Percentiles rank a stretch among this genome's conserved stretches.
phyloP scores from a whole-genome alignment of 176 grass and related monocot species.

The Carex parvula region DNA sequence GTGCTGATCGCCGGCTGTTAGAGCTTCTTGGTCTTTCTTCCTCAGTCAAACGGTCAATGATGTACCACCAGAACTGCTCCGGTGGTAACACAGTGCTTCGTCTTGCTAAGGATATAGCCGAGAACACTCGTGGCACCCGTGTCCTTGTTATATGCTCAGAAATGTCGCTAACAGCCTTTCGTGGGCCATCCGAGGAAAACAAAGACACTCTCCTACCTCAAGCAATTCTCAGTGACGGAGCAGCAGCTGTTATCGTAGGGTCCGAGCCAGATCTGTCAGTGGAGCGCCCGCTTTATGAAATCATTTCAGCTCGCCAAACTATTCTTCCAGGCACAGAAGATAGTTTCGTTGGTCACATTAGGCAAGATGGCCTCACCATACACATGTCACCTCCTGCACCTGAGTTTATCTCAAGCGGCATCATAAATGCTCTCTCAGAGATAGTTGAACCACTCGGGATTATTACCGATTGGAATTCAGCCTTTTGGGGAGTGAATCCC shows the following conservation, averaged over 20 bases:
- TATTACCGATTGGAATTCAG: slow-evolving; percentile 6
- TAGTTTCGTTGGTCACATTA: neutral
- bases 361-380: neutral
- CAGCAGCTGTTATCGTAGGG: slow-evolving; percentile 1
- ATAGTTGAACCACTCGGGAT: neutral
- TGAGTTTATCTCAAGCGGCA: neutral
- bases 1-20: slow-evolving; percentile 1
- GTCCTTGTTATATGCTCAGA: slow-evolving; percentile 19
- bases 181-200: neutral
- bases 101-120: slow-evolving; percentile 17
- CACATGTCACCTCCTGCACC: neutral
- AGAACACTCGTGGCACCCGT: slow-evolving; percentile 11
- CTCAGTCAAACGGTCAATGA: slow-evolving; percentile 8
- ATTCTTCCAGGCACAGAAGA: neutral
- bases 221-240: slow-evolving; percentile 2
- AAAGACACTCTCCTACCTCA: neutral
- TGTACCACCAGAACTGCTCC: slow-evolving; percentile 14
- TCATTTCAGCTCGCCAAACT: neutral
- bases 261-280: slow-evolving; percentile 6
- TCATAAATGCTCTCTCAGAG: neutral
- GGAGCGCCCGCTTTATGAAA: slow-evolving; percentile 1
- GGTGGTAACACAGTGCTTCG: slow-evolving; percentile 11
- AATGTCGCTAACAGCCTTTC: neutral
- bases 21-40: neutral
- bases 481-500: slow-evolving; percentile 4